phyloP scores from a whole-genome alignment of 1,139 yeast species.

The Scheffersomyces titani region DNA sequence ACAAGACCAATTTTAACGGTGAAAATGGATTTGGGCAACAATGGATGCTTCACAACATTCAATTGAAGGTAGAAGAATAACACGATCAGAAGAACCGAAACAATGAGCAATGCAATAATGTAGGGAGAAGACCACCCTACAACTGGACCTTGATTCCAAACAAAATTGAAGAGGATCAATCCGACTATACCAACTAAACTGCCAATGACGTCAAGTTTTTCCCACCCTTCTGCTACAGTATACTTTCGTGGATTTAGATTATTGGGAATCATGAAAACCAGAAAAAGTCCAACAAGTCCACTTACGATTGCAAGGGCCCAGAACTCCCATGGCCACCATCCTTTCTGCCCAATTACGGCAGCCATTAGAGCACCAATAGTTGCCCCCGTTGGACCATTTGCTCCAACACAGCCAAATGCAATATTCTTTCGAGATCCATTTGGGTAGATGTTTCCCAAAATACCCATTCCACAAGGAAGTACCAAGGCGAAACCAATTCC shows the following conservation, averaged over 20 bases:
- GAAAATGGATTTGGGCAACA: constrained; percentile 47
- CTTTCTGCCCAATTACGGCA: constrained; percentile 43
- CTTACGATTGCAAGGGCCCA: constrained; percentile 45
- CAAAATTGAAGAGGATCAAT: constrained; percentile 49
- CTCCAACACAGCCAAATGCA: constrained; percentile 53
- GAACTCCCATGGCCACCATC: constrained; percentile 57
- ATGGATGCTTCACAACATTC: constrained; percentile 33
- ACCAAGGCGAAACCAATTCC: constrained; percentile 57
- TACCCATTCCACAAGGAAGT: constrained; percentile 55
- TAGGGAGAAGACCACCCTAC: constrained; percentile 52
- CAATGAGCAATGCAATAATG: constrained; percentile 43
- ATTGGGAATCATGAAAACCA: constrained; percentile 37
- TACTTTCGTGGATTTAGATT: constrained; percentile 7
- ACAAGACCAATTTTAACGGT: constrained; percentile 38
- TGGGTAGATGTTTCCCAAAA: constrained; percentile 49
- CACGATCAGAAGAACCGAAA: constrained; percentile 37
- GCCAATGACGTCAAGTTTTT: constrained; percentile 46
- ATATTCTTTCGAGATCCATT: constrained; percentile 50
- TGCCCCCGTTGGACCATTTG: constrained; percentile 59
- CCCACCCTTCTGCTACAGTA: constrained; percentile 10
- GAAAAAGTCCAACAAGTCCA: constrained; percentile 25
- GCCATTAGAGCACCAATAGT: constrained; percentile 50
- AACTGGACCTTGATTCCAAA: constrained; percentile 57
- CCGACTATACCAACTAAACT: constrained; percentile 49
- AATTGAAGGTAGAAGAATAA: constrained; percentile 34